Base-by-base conservation (phyloP, 768 basidiomycete genomes). In the Leucocoprinus leucothites region DNA sequence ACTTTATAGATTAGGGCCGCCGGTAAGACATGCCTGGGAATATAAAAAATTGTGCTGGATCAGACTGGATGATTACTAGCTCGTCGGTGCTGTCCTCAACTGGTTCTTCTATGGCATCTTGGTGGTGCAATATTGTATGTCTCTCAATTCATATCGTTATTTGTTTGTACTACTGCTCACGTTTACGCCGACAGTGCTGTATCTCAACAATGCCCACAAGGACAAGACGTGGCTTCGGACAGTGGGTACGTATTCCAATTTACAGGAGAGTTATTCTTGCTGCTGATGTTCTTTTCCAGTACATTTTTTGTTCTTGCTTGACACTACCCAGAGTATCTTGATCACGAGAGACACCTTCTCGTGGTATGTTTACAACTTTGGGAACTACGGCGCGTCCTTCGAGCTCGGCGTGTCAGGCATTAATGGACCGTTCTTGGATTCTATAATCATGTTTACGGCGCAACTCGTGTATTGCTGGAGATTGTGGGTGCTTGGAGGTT, bases 61-160 rank as follows among this genome's bases (percentile, higher is more conserved):
- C n/a, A n/a, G n/a, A n/a, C n/a, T n/a, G n/a, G n/a, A n/a, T n/a
- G 3, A 1, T 45, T 44, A 19, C 16, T 54, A 7, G 53, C 31
- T 31, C 6, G 31, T 54, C 9, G 45, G 44, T n/a, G 46, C 46
- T 47, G 16, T 54, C 22, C 43, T 54, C 8, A 54, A 54, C 22
- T 54, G 53, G 53, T 54, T 43, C 44, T 44, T 54, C 16, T 54
- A 24, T 40, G 53, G 53, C 18, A 54, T 54, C 25, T 35, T 54
- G 9, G 16, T 54, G n/a, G 46, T 54, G 53, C 53, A 54, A 47
- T 54, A 54, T 26, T 31, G 53, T 54, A 28, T 9, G 53, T 47
- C n/a, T n/a, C n/a, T 14, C 14, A 9, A n/a, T 2, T 4, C 26
- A 36, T n/a, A 9, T 25, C 19, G 26, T n/a, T n/a, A 5, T 34